phyloP scores from a whole-genome alignment of 495 filamentous ascomycete species.

The Penicillium ochrochloron region DNA sequence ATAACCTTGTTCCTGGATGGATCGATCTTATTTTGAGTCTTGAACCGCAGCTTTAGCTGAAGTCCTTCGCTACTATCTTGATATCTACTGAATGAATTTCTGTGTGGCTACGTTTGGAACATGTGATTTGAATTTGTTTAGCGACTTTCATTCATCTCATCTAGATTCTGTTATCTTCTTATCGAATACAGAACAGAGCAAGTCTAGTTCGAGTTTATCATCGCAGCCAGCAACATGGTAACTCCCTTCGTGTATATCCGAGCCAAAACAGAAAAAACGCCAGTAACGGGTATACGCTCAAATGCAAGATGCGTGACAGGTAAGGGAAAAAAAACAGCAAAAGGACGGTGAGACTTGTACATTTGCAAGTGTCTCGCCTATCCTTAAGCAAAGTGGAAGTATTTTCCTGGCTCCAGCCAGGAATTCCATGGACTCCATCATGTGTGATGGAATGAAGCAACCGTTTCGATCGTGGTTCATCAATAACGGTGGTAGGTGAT shows the following conservation, averaged over 20 bases:
- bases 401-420: conserved; percentile 5
- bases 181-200: not conserved
- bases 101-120: not conserved
- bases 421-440: not conserved
- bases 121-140: not conserved
- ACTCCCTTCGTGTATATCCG: not conserved
- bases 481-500: not conserved
- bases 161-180: not conserved
- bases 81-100: not conserved
- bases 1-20: not conserved
- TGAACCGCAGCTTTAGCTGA: no score
- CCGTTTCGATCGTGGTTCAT: conserved; percentile 1
- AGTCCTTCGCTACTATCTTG: not conserved
- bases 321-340: not conserved
- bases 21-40: not conserved
- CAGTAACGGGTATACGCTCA: conserved; percentile 44
- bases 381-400: not conserved
- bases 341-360: not conserved
- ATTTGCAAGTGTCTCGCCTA: not conserved
- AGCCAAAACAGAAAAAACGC: conserved; percentile 17
- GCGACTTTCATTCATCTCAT: conserved; percentile 5
- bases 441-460: not conserved
- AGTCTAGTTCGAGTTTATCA: not conserved
- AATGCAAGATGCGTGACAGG: conserved; percentile 32
- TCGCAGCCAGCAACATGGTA: not conserved